Conservation (phyloP, 169 alveolate species). For the Ophryocystis elektroscirrha region DNA sequence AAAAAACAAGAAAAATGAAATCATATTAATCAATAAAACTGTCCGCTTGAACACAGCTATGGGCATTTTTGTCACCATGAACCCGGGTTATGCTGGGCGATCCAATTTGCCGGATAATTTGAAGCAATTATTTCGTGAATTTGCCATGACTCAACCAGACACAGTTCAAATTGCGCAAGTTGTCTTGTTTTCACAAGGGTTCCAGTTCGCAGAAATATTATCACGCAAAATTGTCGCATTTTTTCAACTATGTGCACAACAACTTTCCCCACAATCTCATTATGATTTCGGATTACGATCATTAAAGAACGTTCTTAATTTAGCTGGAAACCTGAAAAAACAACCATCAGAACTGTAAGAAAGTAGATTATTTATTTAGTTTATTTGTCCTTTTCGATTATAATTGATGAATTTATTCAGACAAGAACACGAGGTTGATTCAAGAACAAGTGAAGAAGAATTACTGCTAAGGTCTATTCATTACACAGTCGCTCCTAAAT, state of each 20-base stretch:
- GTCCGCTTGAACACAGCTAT: slow-evolving; percentile 66
- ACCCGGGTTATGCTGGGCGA: slow-evolving; percentile 95
- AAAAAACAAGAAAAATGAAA: neutral
- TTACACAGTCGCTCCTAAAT: slow-evolving; percentile 53
- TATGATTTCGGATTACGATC: slow-evolving; percentile 96
- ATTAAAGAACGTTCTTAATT: slow-evolving; percentile 67
- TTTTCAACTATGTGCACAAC: slow-evolving; percentile 72
- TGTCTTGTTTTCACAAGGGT: slow-evolving; percentile 80
- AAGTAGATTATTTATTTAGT: too few relatives aligned
- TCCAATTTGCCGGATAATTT: slow-evolving; percentile 82
- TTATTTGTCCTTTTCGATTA: too few relatives aligned
- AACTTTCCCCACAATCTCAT: slow-evolving; percentile 75
- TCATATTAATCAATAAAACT: slow-evolving; percentile 37
- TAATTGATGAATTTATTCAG: too few relatives aligned
- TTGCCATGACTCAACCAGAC: slow-evolving; percentile 71
- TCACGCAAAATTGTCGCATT: slow-evolving; percentile 76
- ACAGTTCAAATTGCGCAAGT: slow-evolving; percentile 61
- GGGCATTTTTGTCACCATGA: slow-evolving; percentile 91
- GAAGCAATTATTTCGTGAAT: slow-evolving; percentile 66
- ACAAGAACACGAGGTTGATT: too few relatives aligned
- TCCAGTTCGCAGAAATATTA: slow-evolving; percentile 67
- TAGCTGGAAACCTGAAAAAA: slow-evolving; percentile 74
- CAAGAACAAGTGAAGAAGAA: slow-evolving; percentile 43
- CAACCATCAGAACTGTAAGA: slow-evolving; percentile 21
- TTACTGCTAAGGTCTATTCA: slow-evolving; percentile 43